A percentile compares a stretch with the other conserved stretches of the same genome.
phyloP scores from a whole-genome alignment of 2,329 filamentous ascomycete genomes.

The Penicillium oxalicum region DNA sequence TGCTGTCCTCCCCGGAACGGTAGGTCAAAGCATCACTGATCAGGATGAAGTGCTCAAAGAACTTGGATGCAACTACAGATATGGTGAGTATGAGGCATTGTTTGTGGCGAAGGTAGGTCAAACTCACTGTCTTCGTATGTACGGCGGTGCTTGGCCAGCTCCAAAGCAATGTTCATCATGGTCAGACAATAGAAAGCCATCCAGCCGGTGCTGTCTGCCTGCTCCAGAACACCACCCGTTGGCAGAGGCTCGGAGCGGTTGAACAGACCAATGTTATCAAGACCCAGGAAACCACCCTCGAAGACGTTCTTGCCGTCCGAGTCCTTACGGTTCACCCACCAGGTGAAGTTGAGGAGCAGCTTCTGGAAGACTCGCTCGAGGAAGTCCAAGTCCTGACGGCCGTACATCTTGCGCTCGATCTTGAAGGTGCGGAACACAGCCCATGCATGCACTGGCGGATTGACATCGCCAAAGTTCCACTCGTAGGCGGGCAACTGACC shows the following conservation, averaged over 20 bases:
- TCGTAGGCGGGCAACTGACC: slow-evolving; percentile 90
- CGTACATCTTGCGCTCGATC: slow-evolving; percentile 96
- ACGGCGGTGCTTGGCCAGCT: slow-evolving; percentile 88
- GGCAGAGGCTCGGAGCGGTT: slow-evolving; percentile 93
- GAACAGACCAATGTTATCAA: slow-evolving; percentile 97
- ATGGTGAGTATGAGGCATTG: slow-evolving; percentile 5
- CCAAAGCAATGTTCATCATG: slow-evolving; percentile 95
- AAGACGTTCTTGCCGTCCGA: slow-evolving; percentile 93
- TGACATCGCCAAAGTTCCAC: slow-evolving; percentile 97
- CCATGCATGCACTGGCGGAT: slow-evolving; percentile 95
- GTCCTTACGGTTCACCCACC: slow-evolving; percentile 99
- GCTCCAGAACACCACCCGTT: slow-evolving; percentile 87
- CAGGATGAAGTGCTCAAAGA: slow-evolving; percentile 97
- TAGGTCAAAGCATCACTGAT: slow-evolving; percentile 97
- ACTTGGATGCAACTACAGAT: slow-evolving; percentile 74
- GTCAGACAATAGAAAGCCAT: slow-evolving; percentile 96
- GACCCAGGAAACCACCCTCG: slow-evolving; percentile 87
- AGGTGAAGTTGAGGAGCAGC: slow-evolving; percentile 90
- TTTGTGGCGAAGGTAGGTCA: neutral
- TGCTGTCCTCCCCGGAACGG: slow-evolving; percentile 64
- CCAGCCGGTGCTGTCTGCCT: slow-evolving; percentile 97
- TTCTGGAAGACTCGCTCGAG: slow-evolving; percentile 96
- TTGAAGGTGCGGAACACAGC: slow-evolving; percentile 94
- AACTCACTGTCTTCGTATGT: slow-evolving; percentile 75
- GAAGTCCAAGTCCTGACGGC: slow-evolving; percentile 89